Conservation (phyloP, 495 filamentous ascomycete species). For the Cladorrhinum samala region DNA sequence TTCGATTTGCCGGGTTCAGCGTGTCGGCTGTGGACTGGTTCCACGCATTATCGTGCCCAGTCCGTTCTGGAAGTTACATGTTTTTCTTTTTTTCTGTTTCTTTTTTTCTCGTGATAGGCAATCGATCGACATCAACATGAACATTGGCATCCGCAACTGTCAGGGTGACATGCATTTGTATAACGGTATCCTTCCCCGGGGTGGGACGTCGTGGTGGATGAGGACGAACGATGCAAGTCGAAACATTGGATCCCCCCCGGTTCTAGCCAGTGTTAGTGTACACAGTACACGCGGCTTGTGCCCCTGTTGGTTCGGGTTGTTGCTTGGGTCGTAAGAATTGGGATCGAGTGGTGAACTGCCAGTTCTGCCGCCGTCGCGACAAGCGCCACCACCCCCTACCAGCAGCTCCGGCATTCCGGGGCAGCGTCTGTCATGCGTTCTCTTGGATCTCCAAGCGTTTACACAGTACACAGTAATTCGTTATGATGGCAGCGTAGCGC, state of each 20-base stretch:
- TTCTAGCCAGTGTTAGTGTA: no score
- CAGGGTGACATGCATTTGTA: no score
- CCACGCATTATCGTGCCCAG: no score
- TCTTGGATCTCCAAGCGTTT: conserved; percentile 4
- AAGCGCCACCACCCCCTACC: neutral
- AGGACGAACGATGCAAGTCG: neutral
- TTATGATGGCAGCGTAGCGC: conserved; percentile 12
- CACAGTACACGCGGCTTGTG: neutral
- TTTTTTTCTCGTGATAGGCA: no score
- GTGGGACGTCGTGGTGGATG: no score
- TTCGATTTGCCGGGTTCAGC: neutral
- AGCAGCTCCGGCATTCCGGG: neutral
- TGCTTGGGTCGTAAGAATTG: neutral
- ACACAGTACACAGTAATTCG: no score
- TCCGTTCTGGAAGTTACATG: no score
- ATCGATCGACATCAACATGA: neutral
- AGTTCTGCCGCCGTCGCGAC: neutral
- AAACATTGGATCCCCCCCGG: no score
- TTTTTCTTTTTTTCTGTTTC: neutral
- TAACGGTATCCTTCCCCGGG: no score
- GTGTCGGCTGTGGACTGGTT: conserved; percentile 5
- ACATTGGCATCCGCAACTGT: no score
- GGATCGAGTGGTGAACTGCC: conserved; percentile 6
- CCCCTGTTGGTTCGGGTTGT: neutral
- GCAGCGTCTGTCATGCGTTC: neutral